Evolutionary conservation across 2,329 filamentous ascomycete species (phyloP).

Genomic region (Alternaria angustiovoidea): DNA sequence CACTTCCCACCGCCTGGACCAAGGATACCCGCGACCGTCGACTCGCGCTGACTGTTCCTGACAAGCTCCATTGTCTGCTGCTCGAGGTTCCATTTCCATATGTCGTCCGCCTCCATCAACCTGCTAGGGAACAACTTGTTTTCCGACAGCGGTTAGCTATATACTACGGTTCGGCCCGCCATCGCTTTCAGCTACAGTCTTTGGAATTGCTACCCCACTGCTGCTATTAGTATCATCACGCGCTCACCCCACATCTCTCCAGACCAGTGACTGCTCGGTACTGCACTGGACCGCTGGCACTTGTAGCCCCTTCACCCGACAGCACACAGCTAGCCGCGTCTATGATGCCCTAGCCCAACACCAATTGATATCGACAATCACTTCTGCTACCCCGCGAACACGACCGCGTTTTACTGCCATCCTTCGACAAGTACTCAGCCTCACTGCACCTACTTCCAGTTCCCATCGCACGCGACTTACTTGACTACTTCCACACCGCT

Average conservation of each 20-base stretch:
- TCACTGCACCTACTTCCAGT: neutral
- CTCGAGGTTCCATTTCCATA: constrained; percentile 37
- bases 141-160: constrained; percentile 48
- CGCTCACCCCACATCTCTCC: constrained; percentile 26
- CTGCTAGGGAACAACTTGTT: constrained; percentile 48
- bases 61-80: constrained; percentile 24
- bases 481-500: constrained; percentile 11
- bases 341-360: constrained; percentile 32
- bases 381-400: constrained; percentile 30
- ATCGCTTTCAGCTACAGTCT: constrained; percentile 31
- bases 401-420: constrained; percentile 17
- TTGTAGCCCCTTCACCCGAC: constrained; percentile 17
- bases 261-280: constrained; percentile 17
- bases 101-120: constrained; percentile 47
- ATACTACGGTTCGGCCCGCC: constrained; percentile 34
- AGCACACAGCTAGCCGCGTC: constrained; percentile 11
- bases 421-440: constrained; percentile 4
- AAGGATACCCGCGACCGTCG: constrained; percentile 38
- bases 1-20: constrained; percentile 27
- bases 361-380: constrained; percentile 24
- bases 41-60: constrained; percentile 45
- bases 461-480: constrained; percentile 17
- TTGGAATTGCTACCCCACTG: constrained; percentile 38
- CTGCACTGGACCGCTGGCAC: constrained; percentile 15
- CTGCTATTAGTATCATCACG: constrained; percentile 29